Evolutionary conservation across 2,329 filamentous ascomycete species (phyloP), one percentile per base, ranked within the genome.

Genomic region (Colletotrichum brevisporum): DNA sequence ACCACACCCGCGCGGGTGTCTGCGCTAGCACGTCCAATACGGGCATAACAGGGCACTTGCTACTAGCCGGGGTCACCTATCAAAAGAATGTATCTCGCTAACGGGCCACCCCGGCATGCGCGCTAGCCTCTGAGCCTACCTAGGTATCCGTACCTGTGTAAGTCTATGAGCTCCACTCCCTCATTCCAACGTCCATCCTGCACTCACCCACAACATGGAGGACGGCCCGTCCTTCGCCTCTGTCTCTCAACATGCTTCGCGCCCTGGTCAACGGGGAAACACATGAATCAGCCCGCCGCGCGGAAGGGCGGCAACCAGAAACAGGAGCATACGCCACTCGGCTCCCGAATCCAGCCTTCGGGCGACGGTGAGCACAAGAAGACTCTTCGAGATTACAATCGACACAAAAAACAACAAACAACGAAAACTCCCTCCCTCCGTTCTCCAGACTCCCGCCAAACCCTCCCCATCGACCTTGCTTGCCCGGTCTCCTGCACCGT

Each of bases 121-220:
- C 31, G 31, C 10, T 10, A 36, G 10, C 31, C 31, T 10, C 31
- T 36, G 31, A 24, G 4, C 21, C 21, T 36, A 36, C 31, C 31
- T 9, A 36, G 31, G 31, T 36, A 31, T 31, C 27, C n/a, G n/a
- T n/a, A 24, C 21, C 21, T 24, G 21, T 24, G 21, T 24, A 24
- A 24, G 21, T 24, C 21, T 24, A 24, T 24, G 60, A 54, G 50
- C 43, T 36, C 24, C n/a, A 43, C 61, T 43, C 39, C 36, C 12
- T 60, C 43, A 53, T 66, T 69, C 62, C 55, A 66, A 69, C 62
- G 50, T 56, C 16, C 18, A 41, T 15, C n/a, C 45, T 56, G 63
- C 57, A 51, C 41, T 51, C 63, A 18, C 21, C 39, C 39, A 39
- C 21, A 24, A 24, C 21, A 24, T 24, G 21, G 21, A 24, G 21